A percentile compares a stretch with the other conserved stretches of the same genome.
Evolutionary conservation across 257 asterid genomes (phyloP).

Genomic region (Solanum bulbocastanum): DNA sequence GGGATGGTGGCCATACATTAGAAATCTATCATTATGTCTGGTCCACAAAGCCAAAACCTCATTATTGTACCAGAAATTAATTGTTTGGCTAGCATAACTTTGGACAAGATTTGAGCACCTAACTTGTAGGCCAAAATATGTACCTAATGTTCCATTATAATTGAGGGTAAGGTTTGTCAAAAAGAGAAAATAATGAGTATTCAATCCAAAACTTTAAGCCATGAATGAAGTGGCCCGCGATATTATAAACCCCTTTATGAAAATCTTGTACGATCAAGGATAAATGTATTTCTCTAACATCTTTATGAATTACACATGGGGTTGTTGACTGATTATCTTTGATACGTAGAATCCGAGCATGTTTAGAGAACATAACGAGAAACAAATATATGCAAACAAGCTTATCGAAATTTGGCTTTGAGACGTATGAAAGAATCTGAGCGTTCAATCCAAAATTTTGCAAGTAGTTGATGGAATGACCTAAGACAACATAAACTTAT

Average conservation of each 20-base stretch:
- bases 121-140: background rate
- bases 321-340: background rate
- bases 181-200: background rate
- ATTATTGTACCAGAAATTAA: background rate
- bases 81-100: background rate
- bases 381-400: background rate
- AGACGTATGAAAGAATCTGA: background rate
- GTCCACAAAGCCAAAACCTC: background rate
- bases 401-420: background rate
- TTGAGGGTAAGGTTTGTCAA: background rate
- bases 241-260: background rate
- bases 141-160: background rate
- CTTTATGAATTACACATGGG: background rate
- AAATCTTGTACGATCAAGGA: background rate
- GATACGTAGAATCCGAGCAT: background rate
- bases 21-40: background rate
- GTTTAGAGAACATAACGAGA: background rate
- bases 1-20: background rate
- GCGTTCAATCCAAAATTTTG: background rate
- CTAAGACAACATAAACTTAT: background rate
- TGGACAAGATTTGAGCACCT: background rate
- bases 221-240: background rate
- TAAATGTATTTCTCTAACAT: background rate
- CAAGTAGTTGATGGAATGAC: background rate
- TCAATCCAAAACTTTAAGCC: background rate